Percentiles rank a stretch among this genome's conserved stretches.
Conservation (phyloP, 225 moss, liverwort and hornwort species). For the Ulota crispa region DNA sequence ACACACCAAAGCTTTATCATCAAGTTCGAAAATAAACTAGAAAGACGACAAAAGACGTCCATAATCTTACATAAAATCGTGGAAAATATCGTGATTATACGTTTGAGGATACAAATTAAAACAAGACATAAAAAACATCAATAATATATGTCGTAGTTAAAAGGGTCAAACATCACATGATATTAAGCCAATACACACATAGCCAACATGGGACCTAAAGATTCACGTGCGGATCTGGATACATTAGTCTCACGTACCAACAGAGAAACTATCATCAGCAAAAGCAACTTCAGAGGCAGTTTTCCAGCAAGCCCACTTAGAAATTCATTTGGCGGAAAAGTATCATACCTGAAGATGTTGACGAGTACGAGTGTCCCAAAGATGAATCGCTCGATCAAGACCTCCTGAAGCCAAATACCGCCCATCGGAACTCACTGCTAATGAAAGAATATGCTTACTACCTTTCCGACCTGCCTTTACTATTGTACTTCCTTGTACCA, state of each 20-base stretch:
- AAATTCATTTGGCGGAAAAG: background rate
- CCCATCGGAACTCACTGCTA: slow-evolving; percentile 93
- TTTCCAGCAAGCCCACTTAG: background rate
- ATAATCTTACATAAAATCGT: background rate
- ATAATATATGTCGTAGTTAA: background rate
- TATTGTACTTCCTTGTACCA: slow-evolving; percentile 41
- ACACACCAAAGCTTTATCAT: slow-evolving; percentile 2
- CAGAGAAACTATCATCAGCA: background rate
- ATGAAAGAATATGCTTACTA: slow-evolving; percentile 79
- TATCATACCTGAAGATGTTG: slow-evolving; percentile 76
- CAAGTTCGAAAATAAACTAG: background rate
- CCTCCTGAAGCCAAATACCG: slow-evolving; percentile 95
- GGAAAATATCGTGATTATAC: too few species aligned
- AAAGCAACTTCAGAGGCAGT: background rate
- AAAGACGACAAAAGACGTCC: background rate
- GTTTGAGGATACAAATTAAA: background rate
- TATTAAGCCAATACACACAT: background rate
- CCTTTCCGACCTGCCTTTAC: slow-evolving; percentile 56
- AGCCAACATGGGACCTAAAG: background rate
- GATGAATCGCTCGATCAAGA: slow-evolving; percentile 75
- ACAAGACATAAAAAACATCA: background rate
- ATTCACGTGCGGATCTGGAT: background rate
- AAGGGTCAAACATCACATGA: background rate
- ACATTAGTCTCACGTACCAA: background rate
- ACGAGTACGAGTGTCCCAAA: slow-evolving; percentile 94